Evolutionary conservation across 805 yeast species (phyloP).

Genomic region (Nakazawaea ambrosiae): DNA sequence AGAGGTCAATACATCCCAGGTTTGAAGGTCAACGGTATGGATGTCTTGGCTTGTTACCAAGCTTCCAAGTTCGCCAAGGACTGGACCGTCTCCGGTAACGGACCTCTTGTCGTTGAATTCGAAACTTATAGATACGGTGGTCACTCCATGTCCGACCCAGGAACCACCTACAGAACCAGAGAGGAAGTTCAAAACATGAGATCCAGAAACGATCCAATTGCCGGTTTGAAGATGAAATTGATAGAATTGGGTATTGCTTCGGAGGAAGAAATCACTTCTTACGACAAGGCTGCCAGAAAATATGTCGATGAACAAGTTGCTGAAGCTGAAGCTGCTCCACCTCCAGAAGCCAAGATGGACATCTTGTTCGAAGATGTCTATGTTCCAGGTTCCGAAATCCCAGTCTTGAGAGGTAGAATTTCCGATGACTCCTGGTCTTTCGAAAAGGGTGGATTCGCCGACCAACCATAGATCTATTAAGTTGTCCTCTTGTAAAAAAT

Average conservation of each 20-base stretch:
- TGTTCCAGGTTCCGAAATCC: conserved; percentile 89
- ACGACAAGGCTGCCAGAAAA: conserved; percentile 94
- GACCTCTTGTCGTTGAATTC: conserved; percentile 93
- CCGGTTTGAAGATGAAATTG: conserved; percentile 85
- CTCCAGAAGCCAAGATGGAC: conserved; percentile 94
- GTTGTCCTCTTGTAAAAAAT: conserved; percentile 15
- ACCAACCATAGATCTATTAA: no score
- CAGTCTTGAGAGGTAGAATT: conserved; percentile 92
- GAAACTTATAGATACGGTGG: conserved; percentile 99
- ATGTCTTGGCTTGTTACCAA: conserved; percentile 88
- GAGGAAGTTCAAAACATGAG: conserved; percentile 99
- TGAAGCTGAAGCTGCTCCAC: conserved; percentile 87
- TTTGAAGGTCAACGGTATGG: conserved; percentile 98
- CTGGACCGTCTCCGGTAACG: conserved; percentile 89
- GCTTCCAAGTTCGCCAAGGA: conserved; percentile 97
- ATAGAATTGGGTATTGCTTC: conserved; percentile 80
- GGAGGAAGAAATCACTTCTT: conserved; percentile 89
- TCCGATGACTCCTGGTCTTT: conserved; percentile 85
- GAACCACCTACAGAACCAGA: conserved; percentile 99
- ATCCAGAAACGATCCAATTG: conserved; percentile 95
- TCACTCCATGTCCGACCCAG: conserved; percentile 99
- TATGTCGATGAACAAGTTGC: conserved; percentile 92
- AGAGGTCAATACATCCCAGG: conserved; percentile 99
- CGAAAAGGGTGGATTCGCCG: conserved; percentile 31
- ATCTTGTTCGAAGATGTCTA: conserved; percentile 95